Conservation (phyloP, 2,329 filamentous ascomycete genomes). For the Exophiala mesophila region DNA sequence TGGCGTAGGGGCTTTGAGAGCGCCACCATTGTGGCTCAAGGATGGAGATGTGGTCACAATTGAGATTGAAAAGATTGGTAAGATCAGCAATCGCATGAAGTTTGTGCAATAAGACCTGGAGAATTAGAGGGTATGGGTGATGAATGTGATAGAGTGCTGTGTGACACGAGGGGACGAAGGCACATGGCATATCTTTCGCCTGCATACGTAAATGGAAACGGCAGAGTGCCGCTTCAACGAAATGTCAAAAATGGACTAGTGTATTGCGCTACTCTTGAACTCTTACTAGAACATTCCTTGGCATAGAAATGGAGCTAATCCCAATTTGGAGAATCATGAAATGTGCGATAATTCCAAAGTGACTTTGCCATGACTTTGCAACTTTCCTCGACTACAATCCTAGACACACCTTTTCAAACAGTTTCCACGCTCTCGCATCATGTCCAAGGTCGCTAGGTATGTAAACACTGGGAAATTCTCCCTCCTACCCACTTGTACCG, state of each 20-base stretch:
- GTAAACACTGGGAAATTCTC: slow-evolving; percentile 7
- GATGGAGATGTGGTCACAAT: slow-evolving; percentile 41
- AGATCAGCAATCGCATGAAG: slow-evolving; percentile 34
- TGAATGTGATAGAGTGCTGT: too few relatives aligned
- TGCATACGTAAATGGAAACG: too few relatives aligned
- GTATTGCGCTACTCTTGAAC: too few relatives aligned
- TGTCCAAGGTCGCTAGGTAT: slow-evolving; percentile 26
- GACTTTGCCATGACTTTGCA: neutral
- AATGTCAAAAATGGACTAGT: too few relatives aligned
- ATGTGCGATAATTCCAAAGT: neutral
- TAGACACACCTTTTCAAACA: too few relatives aligned
- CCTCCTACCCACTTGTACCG: neutral
- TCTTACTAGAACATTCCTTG: neutral
- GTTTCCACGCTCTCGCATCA: slow-evolving; percentile 2
- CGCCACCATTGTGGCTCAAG: slow-evolving; percentile 34
- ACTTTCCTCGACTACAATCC: neutral
- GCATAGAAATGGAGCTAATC: neutral
- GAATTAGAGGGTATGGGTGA: too few relatives aligned
- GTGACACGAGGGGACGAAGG: too few relatives aligned
- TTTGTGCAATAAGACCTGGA: too few relatives aligned
- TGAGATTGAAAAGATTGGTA: slow-evolving; percentile 45
- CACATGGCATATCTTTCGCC: too few relatives aligned
- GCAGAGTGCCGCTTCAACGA: too few relatives aligned
- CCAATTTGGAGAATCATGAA: neutral
- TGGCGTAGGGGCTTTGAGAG: slow-evolving; percentile 40